Evolutionary conservation across 1,284 basidiomycete species (phyloP).

Genomic region (Fomitiporia mediterranea): DNA sequence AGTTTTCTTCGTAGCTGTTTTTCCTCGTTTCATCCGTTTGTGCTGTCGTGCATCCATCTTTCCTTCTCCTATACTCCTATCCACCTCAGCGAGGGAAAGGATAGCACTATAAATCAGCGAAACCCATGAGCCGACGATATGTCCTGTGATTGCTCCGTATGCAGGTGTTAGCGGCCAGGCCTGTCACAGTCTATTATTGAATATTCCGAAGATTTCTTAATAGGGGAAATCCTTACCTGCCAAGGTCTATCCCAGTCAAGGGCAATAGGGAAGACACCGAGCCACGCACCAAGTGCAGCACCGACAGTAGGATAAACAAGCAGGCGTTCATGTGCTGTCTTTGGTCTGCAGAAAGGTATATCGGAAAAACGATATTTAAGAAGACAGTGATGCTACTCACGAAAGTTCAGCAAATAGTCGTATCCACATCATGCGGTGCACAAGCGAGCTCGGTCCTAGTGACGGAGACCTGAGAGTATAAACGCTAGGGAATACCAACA

Average conservation of each 20-base stretch:
- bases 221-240: slow-evolving; percentile 59
- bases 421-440: slow-evolving; percentile 59
- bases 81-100: slow-evolving; percentile 39
- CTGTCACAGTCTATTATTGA: slow-evolving; percentile 33
- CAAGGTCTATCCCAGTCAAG: slow-evolving; percentile 95
- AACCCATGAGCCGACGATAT: slow-evolving; percentile 55
- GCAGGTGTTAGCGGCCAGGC: slow-evolving; percentile 78
- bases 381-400: slow-evolving; percentile 43
- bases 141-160: slow-evolving; percentile 64
- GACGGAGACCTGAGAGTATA: slow-evolving; percentile 68
- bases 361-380: background rate
- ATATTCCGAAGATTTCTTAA: background rate
- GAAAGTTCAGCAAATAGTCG: slow-evolving; percentile 74
- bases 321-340: slow-evolving; percentile 66
- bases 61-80: slow-evolving; percentile 18
- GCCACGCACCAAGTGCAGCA: slow-evolving; percentile 72
- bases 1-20: slow-evolving; percentile 2
- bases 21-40: background rate
- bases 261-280: slow-evolving; percentile 75
- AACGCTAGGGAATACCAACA: slow-evolving; percentile 64
- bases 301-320: slow-evolving; percentile 78
- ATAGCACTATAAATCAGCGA: slow-evolving; percentile 49
- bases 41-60: background rate
- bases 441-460: slow-evolving; percentile 38
- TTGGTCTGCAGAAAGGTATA: slow-evolving; percentile 41